Evolutionary conservation across 1,284 basidiomycete species (phyloP).

Genomic region (Pyrrhoderma noxium): DNA sequence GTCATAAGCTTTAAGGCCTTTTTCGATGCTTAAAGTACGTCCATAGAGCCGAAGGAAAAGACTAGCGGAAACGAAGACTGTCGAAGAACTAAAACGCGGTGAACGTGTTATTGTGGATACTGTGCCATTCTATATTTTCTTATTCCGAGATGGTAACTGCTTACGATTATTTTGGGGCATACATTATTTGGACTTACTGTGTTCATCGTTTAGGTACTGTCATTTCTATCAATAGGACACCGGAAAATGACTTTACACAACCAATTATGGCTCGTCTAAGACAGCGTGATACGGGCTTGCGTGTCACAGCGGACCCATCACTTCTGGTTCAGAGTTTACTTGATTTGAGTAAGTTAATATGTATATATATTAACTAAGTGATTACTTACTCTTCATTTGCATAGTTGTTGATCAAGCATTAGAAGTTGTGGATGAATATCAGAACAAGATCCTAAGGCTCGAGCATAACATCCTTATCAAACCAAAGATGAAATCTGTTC

Average conservation of each 20-base stretch:
- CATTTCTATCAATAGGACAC: slow-evolving; percentile 47
- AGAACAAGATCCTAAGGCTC: slow-evolving; percentile 50
- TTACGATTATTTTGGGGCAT: not conserved
- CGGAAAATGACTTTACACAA: slow-evolving; percentile 41
- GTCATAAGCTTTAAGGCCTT: not conserved
- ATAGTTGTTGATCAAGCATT: slow-evolving; percentile 59
- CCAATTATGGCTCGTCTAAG: slow-evolving; percentile 50
- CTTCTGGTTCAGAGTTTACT: slow-evolving; percentile 55
- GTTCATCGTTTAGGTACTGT: slow-evolving; percentile 42
- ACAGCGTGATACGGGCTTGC: slow-evolving; percentile 49
- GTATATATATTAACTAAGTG: not conserved
- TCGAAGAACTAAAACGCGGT: slow-evolving; percentile 50
- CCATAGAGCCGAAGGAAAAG: slow-evolving; percentile 18
- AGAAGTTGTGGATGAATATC: slow-evolving; percentile 62
- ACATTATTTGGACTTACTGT: not conserved
- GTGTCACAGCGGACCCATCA: slow-evolving; percentile 53
- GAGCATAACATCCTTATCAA: slow-evolving; percentile 53
- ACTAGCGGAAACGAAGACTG: slow-evolving; percentile 27
- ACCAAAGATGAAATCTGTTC: slow-evolving; percentile 52
- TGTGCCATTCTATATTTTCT: slow-evolving; percentile 55
- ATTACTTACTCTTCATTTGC: not conserved
- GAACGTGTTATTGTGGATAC: slow-evolving; percentile 54
- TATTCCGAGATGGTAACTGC: slow-evolving; percentile 53
- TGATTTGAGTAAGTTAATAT: slow-evolving; percentile 44
- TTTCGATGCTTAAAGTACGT: not conserved